Conservation (phyloP, 495 filamentous ascomycete species). For the Penicillium cataractarum region DNA sequence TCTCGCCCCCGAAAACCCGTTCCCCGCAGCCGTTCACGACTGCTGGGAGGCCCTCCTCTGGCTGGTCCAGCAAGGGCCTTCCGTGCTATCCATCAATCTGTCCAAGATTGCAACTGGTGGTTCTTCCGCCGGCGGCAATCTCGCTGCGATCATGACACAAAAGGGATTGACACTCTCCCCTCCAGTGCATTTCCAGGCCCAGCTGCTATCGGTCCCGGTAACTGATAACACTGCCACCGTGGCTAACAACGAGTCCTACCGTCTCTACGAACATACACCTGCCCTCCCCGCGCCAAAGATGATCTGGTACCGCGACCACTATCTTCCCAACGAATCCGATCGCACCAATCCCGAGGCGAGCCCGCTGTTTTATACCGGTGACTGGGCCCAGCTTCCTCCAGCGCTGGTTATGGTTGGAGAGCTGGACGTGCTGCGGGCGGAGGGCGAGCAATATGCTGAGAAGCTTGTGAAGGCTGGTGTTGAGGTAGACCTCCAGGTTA, state of each 20-base stretch:
- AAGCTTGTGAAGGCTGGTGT: constrained; percentile 55
- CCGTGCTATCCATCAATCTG: constrained; percentile 45
- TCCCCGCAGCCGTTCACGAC: constrained; percentile 60
- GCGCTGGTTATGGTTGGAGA: constrained; percentile 60
- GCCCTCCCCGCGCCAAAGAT: constrained; percentile 59
- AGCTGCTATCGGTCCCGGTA: constrained; percentile 61
- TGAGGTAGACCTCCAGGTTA: constrained; percentile 56
- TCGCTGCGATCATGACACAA: constrained; percentile 58
- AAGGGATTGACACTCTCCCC: constrained; percentile 49
- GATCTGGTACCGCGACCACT: constrained; percentile 62
- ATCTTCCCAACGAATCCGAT: constrained; percentile 51
- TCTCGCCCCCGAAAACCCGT: constrained; percentile 59
- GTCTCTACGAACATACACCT: constrained; percentile 51
- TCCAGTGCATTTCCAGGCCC: constrained; percentile 48
- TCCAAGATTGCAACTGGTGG: constrained; percentile 56
- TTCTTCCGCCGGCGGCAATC: constrained; percentile 59
- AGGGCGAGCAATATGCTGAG: constrained; percentile 54
- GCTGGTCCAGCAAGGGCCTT: constrained; percentile 46
- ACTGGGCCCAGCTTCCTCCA: constrained; percentile 52
- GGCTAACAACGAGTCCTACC: constrained; percentile 50
- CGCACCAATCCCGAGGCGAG: constrained; percentile 57
- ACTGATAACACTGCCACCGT: constrained; percentile 58
- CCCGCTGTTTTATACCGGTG: constrained; percentile 52
- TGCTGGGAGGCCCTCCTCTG: constrained; percentile 61
- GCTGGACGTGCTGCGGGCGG: constrained; percentile 56